These are phyloP conservation scores for Andalucia godoyi DNA, from an alignment of 78 protist species.

Conservation along the genomic window DNA sequence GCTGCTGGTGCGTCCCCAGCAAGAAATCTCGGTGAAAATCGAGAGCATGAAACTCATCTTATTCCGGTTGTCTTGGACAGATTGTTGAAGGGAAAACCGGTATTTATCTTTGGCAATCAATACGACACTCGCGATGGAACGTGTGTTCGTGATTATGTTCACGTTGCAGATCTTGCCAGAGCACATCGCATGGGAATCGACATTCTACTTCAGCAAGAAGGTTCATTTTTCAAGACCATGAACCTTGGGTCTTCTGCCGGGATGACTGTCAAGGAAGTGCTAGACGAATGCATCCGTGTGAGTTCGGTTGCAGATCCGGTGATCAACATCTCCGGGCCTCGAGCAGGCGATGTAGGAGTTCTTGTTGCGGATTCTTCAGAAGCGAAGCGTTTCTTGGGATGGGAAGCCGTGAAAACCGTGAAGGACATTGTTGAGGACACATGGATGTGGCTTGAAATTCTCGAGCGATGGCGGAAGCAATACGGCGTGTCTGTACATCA, in stretches of 20 bases:
- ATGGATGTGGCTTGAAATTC: conserved; percentile 5
- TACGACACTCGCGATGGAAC: conserved; percentile 94
- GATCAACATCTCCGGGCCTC: neutral
- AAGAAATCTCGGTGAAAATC: conserved; percentile 89
- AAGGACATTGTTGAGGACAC: conserved; percentile 10
- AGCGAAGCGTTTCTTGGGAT: conserved; percentile 2
- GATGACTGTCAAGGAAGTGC: conserved; percentile 23
- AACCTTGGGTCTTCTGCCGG: conserved; percentile 40
- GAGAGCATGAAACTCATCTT: conserved; percentile 85
- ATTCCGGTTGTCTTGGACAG: conserved; percentile 87
- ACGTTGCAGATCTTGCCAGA: conserved; percentile 37
- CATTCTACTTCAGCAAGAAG: neutral
- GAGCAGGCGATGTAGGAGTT: conserved; percentile 7
- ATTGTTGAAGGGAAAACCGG: conserved; percentile 62
- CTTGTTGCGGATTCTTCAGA: conserved; percentile 3
- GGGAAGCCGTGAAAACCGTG: conserved; percentile 1
- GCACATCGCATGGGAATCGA: conserved; percentile 17
- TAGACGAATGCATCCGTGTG: conserved; percentile 12
- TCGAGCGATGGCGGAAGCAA: no score
- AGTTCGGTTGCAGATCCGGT: conserved; percentile 13
- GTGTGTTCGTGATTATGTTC: conserved; percentile 96
- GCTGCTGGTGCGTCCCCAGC: conserved; percentile 93
- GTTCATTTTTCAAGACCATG: neutral
- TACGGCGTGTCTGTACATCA: no score
- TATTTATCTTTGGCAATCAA: conserved; percentile 88